Base-by-base conservation (phyloP, 208 protist genomes). In the Acanthamoeba divionensis region DNA sequence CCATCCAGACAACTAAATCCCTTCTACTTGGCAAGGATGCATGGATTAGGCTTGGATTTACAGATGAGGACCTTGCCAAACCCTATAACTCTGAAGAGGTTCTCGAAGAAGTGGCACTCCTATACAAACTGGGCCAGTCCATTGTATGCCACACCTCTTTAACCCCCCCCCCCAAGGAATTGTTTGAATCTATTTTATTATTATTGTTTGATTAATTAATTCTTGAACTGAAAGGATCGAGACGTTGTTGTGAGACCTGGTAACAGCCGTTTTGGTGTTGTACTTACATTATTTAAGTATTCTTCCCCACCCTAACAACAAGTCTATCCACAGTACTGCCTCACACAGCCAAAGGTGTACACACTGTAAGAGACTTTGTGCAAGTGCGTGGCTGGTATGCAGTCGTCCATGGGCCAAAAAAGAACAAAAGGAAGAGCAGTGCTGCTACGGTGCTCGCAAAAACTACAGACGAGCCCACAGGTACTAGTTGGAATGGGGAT, bases 311-410 rank as follows among this genome's bases (percentile, higher is more conserved):
- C n/a, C n/a, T n/a, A n/a, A n/a, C n/a, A n/a, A n/a, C n/a, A n/a
- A n/a, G n/a, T n/a, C 31, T 31, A 33, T 12, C 31, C 29, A 2
- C 10, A 73, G 62, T 89, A 26, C 54, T 89, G 18, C 82, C 82
- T 10, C 60, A 73, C 47, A 44, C 52, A 21, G 82, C 82, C 41
- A 89, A 89, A 63, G 60, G 60, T 33, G 60, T 89, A 33, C 31
- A 47, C 8, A 89, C 82, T 18, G 26, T 89, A 24, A 89, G 57
- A 50, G 82, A 89, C 62, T 89, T 89, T 44, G 82, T 50, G 12
- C 54, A 73, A 63, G 82, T 89, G 60, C 82, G 82, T 21, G 82
- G 82, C 45, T 89, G 82, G 82, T 89, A 60, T 63, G 82, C 82
- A 57, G 38, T 89, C 82, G 73, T 57, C 18, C 33, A 67, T 6